Evolutionary conservation across 192 early-diverging fungal species (phyloP).

Genomic region (Rhizoclosmatium globosum): DNA sequence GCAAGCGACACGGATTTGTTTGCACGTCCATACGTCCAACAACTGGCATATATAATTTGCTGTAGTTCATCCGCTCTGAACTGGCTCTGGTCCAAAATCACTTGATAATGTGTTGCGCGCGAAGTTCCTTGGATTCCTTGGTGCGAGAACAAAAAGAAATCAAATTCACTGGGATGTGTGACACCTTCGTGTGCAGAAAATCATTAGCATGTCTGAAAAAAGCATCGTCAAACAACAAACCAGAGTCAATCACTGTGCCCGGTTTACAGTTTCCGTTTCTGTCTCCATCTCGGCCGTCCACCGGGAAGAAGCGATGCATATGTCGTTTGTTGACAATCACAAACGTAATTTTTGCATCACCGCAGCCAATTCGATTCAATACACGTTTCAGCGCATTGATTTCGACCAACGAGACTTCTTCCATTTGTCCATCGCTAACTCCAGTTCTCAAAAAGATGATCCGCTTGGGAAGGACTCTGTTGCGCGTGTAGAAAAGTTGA

Average conservation of each 20-base stretch:
- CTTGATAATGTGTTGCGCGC: conserved; percentile 86
- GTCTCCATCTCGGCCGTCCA: not conserved
- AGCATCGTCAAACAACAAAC: conserved; percentile 22
- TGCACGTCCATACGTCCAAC: conserved; percentile 84
- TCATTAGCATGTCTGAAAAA: not conserved
- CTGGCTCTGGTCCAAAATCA: conserved; percentile 82
- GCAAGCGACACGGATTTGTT: conserved; percentile 89
- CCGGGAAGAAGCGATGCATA: conserved; percentile 65
- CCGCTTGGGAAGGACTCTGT: conserved; percentile 46
- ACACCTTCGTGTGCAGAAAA: not conserved
- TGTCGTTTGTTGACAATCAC: conserved; percentile 81
- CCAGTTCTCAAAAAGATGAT: conserved; percentile 71
- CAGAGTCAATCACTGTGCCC: conserved; percentile 51
- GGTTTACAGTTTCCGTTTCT: conserved; percentile 44
- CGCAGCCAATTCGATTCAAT: conserved; percentile 20
- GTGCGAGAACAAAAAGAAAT: conserved; percentile 81
- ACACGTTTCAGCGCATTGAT: conserved; percentile 55
- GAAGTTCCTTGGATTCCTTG: conserved; percentile 90
- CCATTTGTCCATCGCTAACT: conserved; percentile 59
- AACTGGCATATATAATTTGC: conserved; percentile 82
- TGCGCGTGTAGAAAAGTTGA: conserved; percentile 39
- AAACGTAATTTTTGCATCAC: conserved; percentile 58
- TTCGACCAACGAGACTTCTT: conserved; percentile 52
- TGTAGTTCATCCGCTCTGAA: conserved; percentile 83
- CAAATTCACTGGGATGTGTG: conserved; percentile 21